phyloP scores from a whole-genome alignment of 208 protist species.

The Leishmania lainsoni region DNA sequence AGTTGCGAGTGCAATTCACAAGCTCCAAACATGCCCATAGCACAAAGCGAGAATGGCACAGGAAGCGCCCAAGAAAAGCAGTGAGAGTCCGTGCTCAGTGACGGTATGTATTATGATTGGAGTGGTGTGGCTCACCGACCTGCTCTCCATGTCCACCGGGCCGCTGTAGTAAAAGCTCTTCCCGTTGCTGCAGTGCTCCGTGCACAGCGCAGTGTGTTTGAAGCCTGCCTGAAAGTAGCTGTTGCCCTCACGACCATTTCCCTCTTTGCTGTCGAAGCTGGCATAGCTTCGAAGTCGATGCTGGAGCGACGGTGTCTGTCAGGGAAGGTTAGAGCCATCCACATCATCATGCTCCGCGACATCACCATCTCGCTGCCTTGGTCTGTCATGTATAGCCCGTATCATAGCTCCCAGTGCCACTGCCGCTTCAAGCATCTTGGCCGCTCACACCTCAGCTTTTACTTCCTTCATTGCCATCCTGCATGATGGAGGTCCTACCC shows the following conservation, averaged over 20 bases:
- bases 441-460: conserved; percentile 35
- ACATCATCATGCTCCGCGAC: no score
- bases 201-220: conserved; percentile 33
- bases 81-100: conserved; percentile 12
- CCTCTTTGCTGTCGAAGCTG: no score
- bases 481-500: conserved; percentile 27
- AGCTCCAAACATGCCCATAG: neutral
- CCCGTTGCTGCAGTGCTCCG: conserved; percentile 22
- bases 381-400: conserved; percentile 31
- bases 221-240: conserved; percentile 34
- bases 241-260: no score
- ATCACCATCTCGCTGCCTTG: conserved; percentile 19
- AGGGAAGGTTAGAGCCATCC: no score
- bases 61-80: conserved; percentile 32
- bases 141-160: conserved; percentile 42
- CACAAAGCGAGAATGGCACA: conserved; percentile 9
- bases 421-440: conserved; percentile 19
- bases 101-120: conserved; percentile 13
- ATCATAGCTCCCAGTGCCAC: conserved; percentile 39
- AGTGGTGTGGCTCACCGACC: conserved; percentile 32
- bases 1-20: neutral
- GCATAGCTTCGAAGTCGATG: no score
- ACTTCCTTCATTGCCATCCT: conserved; percentile 36
- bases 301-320: no score
- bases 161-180: conserved; percentile 30